Evolutionary conservation across 2,329 filamentous ascomycete species (phyloP).

Genomic region (Pyrenophora seminiperda): DNA sequence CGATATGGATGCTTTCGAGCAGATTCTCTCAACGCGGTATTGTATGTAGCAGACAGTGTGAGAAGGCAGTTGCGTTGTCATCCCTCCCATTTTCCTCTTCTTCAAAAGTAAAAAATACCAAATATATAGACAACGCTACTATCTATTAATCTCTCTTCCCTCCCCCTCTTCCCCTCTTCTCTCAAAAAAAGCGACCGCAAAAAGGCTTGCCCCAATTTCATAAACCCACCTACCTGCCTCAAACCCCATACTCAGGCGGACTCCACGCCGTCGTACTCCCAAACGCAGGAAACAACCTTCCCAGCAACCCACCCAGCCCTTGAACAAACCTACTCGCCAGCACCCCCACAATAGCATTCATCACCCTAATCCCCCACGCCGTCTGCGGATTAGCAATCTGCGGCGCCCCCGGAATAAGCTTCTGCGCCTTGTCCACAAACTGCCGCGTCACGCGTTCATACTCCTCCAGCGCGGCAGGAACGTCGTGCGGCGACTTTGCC

Average conservation of each 20-base stretch:
- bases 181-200: too few species aligned
- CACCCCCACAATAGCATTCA: conserved; percentile 25
- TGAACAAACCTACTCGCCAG: conserved; percentile 19
- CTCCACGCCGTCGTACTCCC: conserved; percentile 17
- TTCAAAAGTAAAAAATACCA: too few species aligned
- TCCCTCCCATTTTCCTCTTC: too few species aligned
- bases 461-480: conserved; percentile 27
- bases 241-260: conserved; percentile 33
- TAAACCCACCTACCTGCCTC: too few species aligned
- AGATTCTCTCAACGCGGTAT: too few species aligned
- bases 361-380: conserved; percentile 26
- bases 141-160: too few species aligned
- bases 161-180: too few species aligned
- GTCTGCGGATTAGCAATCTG: conserved; percentile 34
- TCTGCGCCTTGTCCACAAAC: conserved; percentile 32
- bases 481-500: conserved; percentile 24
- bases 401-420: conserved; percentile 31
- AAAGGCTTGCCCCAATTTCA: too few species aligned
- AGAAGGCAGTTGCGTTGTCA: too few species aligned
- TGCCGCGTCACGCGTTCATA: conserved; percentile 30
- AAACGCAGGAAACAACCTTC: conserved; percentile 23
- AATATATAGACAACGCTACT: too few species aligned
- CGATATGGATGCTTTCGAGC: too few species aligned
- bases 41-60: too few species aligned
- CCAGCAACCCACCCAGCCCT: conserved; percentile 16